Base-by-base conservation (phyloP, 2,329 filamentous ascomycete species). In the Stagonosporopsis chrysanthemi region DNA sequence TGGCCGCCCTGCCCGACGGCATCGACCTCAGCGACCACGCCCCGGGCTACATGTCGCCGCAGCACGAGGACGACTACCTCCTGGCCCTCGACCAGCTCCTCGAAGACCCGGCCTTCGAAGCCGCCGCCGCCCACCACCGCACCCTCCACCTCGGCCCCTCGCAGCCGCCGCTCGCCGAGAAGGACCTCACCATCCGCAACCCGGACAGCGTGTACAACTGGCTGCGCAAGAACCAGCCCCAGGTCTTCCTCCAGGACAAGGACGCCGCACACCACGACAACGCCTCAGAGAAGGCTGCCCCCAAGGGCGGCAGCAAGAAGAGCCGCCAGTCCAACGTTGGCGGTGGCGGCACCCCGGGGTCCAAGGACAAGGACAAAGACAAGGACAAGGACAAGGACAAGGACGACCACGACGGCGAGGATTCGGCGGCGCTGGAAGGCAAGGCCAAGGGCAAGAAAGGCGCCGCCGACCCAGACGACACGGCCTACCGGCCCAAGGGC, bases 181-280 rank as follows among this genome's bases (percentile, higher is more conserved):
- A 81, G 56, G 80, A 86, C 49, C 75, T 82, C 40, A 82, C 87
- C 52, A 77, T 92, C 23, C 85, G 85, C 48, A 98, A 98, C 74
- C 92, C 93, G 0, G 90, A 92, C 39, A 96, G 91, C 57, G 93
- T 97, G 3, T 96, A 96, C 79, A 97, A 96, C 76, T 99, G 95
- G 95, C 85, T 99, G 12, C 86, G 91, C 61, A 88, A 91, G 72
- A 84, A 97, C 76, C 88, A 91, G 57, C 90, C 92, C 3, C 88
- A 94, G 75, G 88, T 92, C 45, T 93, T 96, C 79, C 79, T 96
- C 19, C 90, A 96, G 74, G 90, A 92, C 68, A 86, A 87, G 64
- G 80, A 80, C 58, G 67, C 67, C 6, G 60, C 60, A 9, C 71
- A 75, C 50, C 76, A 73, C 49, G 77, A 80, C 48, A 77, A 76